Percentiles rank a stretch among this genome's conserved stretches.
phyloP scores from a whole-genome alignment of 129 eudicot genomes.

The Scalesia atractyloides region DNA sequence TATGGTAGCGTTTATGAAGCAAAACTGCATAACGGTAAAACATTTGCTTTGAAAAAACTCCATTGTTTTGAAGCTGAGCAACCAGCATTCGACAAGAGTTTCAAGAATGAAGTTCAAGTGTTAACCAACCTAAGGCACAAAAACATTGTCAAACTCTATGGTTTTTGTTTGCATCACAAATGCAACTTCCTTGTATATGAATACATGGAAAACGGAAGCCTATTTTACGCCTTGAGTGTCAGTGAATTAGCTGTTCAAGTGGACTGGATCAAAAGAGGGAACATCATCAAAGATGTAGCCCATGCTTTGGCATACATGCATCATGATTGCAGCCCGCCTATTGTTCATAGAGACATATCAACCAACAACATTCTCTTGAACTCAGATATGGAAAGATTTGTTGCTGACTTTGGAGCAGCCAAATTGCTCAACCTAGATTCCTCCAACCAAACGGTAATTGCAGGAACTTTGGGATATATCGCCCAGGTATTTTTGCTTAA shows the following conservation, averaged over 20 bases:
- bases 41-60: slow-evolving; percentile 32
- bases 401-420: slow-evolving; percentile 26
- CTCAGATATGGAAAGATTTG: slow-evolving; percentile 12
- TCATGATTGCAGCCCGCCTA: too few relatives aligned
- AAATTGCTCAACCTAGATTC: slow-evolving; percentile 19
- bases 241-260: slow-evolving; percentile 17
- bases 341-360: too few relatives aligned
- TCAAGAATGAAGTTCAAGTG: slow-evolving; percentile 19
- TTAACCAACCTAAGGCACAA: slow-evolving; percentile 35
- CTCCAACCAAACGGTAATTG: slow-evolving; percentile 2
- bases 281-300: slow-evolving; percentile 36
- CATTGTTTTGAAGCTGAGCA: background rate
- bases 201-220: slow-evolving; percentile 45
- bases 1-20: slow-evolving; percentile 39
- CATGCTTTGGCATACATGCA: slow-evolving; percentile 41
- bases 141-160: slow-evolving; percentile 33
- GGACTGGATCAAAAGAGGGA: slow-evolving; percentile 41
- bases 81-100: background rate
- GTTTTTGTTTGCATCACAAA: slow-evolving; percentile 35
- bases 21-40: slow-evolving; percentile 22
- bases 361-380: slow-evolving; percentile 22
- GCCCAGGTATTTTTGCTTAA: slow-evolving; percentile 14
- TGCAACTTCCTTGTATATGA: slow-evolving; percentile 42
- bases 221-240: slow-evolving; percentile 22
- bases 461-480: slow-evolving; percentile 21